These are phyloP conservation scores for Paracoccidioides lutzii DNA, from an alignment of 2,329 filamentous ascomycete species.

Conservation along the genomic window DNA sequence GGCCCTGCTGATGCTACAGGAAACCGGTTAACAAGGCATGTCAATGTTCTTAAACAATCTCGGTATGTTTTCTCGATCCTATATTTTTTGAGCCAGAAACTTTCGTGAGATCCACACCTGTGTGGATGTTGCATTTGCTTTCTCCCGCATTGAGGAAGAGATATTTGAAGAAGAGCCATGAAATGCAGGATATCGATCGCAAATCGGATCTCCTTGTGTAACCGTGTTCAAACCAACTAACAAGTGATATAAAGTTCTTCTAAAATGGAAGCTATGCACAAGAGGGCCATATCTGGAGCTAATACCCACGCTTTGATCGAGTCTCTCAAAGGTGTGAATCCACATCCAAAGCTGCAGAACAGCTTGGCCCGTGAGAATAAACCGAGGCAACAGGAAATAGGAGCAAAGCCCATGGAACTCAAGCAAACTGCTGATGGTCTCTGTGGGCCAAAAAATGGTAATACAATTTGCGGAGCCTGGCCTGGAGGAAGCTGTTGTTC, in stretches of 20 bases:
- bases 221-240: not conserved
- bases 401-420: not conserved
- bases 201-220: not conserved
- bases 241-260: not conserved
- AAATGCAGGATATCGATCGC: not conserved
- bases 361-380: not conserved
- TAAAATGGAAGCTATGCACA: not conserved
- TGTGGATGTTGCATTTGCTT: not conserved
- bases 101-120: not conserved
- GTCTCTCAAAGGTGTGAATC: not conserved
- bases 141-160: not conserved
- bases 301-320: not conserved
- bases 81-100: not conserved
- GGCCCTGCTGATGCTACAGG: not conserved
- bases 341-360: not conserved
- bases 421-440: constrained; percentile 31
- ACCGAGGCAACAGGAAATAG: not conserved
- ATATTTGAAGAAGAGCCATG: not conserved
- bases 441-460: constrained; percentile 39
- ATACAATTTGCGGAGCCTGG: constrained; percentile 42
- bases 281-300: not conserved
- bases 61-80: not conserved
- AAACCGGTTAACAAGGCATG: no score
- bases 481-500: constrained; percentile 42
- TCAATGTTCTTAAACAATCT: not conserved